phyloP scores from a whole-genome alignment of 306 rosid genomes.

The Begonia peltatifolia region DNA sequence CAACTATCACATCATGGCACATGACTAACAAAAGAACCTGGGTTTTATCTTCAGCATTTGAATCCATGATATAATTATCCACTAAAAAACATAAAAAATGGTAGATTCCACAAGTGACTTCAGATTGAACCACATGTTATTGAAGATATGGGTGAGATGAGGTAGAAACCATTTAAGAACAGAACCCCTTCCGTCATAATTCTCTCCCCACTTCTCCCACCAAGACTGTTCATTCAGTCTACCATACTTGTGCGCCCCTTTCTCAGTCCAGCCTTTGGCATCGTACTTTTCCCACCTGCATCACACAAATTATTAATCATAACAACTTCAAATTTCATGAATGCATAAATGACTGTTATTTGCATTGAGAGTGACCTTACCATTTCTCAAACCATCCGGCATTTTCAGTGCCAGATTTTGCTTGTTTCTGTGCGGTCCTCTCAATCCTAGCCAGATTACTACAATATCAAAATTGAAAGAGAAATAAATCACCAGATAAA shows the following conservation, averaged over 20 bases:
- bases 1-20: too few species aligned
- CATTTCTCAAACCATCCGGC: slow-evolving; percentile 99
- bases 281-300: slow-evolving; percentile 97
- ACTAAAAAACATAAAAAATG: neutral
- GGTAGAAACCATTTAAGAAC: slow-evolving; percentile 81
- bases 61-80: neutral
- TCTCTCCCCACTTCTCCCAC: slow-evolving; percentile 99
- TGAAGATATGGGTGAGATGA: slow-evolving; percentile 8
- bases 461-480: slow-evolving; percentile 21
- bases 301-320: slow-evolving; percentile 11
- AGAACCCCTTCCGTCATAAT: slow-evolving; percentile 93
- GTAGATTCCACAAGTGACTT: too few species aligned
- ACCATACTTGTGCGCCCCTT: slow-evolving; percentile 94
- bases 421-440: slow-evolving; percentile 97
- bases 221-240: slow-evolving; percentile 93
- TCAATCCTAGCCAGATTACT: slow-evolving; percentile 92
- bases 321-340: slow-evolving; percentile 1
- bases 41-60: neutral
- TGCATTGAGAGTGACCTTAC: slow-evolving; percentile 29
- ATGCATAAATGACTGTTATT: neutral
- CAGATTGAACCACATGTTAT: too few species aligned
- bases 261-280: slow-evolving; percentile 98
- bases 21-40: neutral
- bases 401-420: slow-evolving; percentile 91
- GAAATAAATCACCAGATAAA: neutral